These are phyloP conservation scores for Myriosclerotinia scirpicola DNA, from an alignment of 2,329 filamentous ascomycete species.

Conservation along the genomic window DNA sequence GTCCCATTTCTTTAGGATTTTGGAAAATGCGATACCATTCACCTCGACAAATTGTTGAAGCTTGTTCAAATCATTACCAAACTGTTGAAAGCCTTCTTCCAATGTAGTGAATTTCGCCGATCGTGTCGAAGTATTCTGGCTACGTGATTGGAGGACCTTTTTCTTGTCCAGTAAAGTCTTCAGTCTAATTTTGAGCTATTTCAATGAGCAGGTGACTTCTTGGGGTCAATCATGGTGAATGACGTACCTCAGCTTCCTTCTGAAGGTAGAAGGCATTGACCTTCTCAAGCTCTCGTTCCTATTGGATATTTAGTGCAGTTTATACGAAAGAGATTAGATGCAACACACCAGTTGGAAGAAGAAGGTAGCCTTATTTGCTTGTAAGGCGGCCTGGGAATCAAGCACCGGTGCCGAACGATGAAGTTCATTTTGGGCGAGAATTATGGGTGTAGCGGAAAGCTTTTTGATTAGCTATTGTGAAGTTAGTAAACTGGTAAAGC, in stretches of 20 bases:
- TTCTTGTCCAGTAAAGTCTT: conserved; percentile 95
- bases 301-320: conserved; percentile 45
- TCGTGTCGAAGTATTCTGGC: conserved; percentile 73
- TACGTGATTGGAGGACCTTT: conserved; percentile 78
- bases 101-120: conserved; percentile 93
- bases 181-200: conserved; percentile 85
- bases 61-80: conserved; percentile 95
- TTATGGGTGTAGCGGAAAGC: conserved; percentile 84
- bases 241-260: conserved; percentile 89
- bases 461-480: conserved; percentile 87
- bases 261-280: conserved; percentile 98
- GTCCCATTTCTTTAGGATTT: conserved; percentile 99
- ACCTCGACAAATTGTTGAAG: conserved; percentile 98
- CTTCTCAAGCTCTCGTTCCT: conserved; percentile 98
- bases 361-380: conserved; percentile 97
- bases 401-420: conserved; percentile 49
- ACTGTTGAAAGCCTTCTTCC: conserved; percentile 96
- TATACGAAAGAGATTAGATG: conserved; percentile 22
- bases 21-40: conserved; percentile 96
- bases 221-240: background rate
- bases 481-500: conserved; percentile 34
- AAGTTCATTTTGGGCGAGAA: conserved; percentile 71
- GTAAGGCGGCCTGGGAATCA: conserved; percentile 85
- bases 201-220: conserved; percentile 14
- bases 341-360: conserved; percentile 88